Evolutionary conservation across 1,284 basidiomycete genomes (phyloP).

Genomic region (Heterobasidion irregulare): DNA sequence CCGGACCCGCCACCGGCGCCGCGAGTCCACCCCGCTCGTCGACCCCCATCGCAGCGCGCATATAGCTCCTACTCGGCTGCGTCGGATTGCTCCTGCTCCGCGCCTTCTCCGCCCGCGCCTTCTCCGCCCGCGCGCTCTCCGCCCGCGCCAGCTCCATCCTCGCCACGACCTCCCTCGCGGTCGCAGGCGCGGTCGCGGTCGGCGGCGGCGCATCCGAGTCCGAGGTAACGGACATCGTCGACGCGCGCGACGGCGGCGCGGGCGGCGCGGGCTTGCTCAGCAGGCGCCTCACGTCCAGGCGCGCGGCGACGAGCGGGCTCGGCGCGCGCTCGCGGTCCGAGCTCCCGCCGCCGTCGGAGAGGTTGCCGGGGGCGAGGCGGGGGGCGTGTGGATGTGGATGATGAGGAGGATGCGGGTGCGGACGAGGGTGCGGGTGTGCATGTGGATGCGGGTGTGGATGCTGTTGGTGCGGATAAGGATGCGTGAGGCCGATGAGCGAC

Average conservation of each 20-base stretch:
- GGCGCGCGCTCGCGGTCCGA: conserved; percentile 18
- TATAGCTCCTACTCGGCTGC: neutral
- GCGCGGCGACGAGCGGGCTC: conserved; percentile 13
- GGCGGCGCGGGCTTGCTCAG: conserved; percentile 26
- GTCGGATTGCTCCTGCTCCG: neutral
- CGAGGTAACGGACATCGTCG: conserved; percentile 22
- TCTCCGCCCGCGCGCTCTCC: no score
- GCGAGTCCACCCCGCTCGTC: neutral
- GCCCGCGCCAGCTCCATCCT: no score
- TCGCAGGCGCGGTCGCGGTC: no score
- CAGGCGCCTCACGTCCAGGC: conserved; percentile 29
- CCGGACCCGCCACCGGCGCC: neutral
- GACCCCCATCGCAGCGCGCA: neutral
- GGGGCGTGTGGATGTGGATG: conserved; percentile 8
- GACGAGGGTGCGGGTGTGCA: no score
- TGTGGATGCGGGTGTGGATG: no score
- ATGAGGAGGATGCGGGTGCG: neutral
- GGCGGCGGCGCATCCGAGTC: conserved; percentile 18
- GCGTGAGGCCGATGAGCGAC: no score
- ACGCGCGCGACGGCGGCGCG: conserved; percentile 17
- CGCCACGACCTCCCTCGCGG: no score
- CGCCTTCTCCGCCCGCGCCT: neutral
- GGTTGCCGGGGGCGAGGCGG: conserved; percentile 5
- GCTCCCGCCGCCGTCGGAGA: conserved; percentile 12
- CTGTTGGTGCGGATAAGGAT: no score